These are phyloP conservation scores for Kwoniella shivajii DNA, from an alignment of 1,284 basidiomycete species.

Conservation along the genomic window DNA sequence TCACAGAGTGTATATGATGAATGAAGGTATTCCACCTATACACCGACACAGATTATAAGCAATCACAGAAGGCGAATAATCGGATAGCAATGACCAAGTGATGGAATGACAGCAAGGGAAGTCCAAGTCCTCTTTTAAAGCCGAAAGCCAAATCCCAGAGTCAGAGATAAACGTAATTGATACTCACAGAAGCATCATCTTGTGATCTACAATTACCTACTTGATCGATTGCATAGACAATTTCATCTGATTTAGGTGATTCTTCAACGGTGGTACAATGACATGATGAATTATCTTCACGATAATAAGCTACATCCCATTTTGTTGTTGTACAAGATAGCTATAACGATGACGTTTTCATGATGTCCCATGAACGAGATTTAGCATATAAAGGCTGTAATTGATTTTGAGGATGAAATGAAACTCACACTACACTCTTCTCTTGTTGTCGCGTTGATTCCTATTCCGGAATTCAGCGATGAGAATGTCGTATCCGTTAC, in stretches of 20 bases:
- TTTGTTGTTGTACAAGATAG: not conserved
- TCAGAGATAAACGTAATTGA: not conserved
- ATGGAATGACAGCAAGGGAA: too few relatives aligned
- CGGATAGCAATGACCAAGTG: too few relatives aligned
- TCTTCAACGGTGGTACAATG: constrained; percentile 5
- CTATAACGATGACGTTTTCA: too few relatives aligned
- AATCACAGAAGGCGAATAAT: too few relatives aligned
- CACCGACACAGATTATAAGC: not conserved
- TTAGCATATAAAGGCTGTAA: not conserved
- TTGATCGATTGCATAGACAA: constrained; percentile 17
- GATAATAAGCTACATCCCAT: constrained; percentile 11
- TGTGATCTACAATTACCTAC: constrained; percentile 14
- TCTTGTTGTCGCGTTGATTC: constrained; percentile 1
- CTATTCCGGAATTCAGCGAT: constrained; percentile 3
- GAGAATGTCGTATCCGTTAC: constrained; percentile 6
- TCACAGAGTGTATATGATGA: constrained; percentile 8
- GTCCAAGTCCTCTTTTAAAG: too few relatives aligned
- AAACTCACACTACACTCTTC: constrained; percentile 19
- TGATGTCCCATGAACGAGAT: too few relatives aligned
- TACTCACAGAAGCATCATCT: constrained; percentile 18
- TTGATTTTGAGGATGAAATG: not conserved
- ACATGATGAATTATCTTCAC: constrained; percentile 6
- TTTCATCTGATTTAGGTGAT: constrained; percentile 11
- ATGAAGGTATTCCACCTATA: constrained; percentile 15
- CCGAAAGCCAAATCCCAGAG: not conserved